Base-by-base conservation (phyloP, 805 yeast species). In the Lipomyces japonicus region DNA sequence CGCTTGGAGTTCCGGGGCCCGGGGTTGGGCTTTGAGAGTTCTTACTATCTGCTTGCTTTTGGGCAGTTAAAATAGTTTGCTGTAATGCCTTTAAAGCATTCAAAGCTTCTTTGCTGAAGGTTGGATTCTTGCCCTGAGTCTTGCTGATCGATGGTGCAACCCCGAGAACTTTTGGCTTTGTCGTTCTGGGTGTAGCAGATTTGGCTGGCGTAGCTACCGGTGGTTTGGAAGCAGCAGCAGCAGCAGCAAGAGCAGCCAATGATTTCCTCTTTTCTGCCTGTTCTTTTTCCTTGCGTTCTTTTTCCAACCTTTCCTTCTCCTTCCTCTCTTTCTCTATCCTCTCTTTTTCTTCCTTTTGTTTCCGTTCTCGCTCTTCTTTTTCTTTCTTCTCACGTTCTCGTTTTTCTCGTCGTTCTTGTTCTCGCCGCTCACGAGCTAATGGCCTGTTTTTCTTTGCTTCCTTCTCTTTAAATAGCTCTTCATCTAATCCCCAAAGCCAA, bases 401-500 rank as follows among this genome's bases (percentile, higher is more conserved):
- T 42, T 56, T 53, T 28, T 61, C 65, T 75, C 3, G 81, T 80
- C 61, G 72, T 74, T 2, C 82, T 78, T 38, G 81, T 78, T 3
- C 85, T 82, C 46, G 75, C 73, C 61, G 81, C 86, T 47, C 80
- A 78, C 64, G 80, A 84, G 50, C 53, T 25, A 47, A 28, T 24
- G 58, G 58, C 45, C 78, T 79, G 65, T 80, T 78, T 68, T 86
- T 79, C 41, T 76, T 81, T 54, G 76, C 79, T 63, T 90, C 97
- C 67, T 86, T 80, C 60, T 89, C 96, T 19, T 82, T 82, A 50
- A 86, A 79, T 55, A 82, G 87, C 52, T 80, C 84, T 53, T 88
- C 95, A 69, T 93, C 96, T 35, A 93, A 71, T 2, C 91, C 91
- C 95, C 96, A 91, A 26, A 86, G 70, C 95, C 95, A 90, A 50